Evolutionary conservation across 257 asterid genomes (phyloP).

Genomic region (Solanum sparsipilum): DNA sequence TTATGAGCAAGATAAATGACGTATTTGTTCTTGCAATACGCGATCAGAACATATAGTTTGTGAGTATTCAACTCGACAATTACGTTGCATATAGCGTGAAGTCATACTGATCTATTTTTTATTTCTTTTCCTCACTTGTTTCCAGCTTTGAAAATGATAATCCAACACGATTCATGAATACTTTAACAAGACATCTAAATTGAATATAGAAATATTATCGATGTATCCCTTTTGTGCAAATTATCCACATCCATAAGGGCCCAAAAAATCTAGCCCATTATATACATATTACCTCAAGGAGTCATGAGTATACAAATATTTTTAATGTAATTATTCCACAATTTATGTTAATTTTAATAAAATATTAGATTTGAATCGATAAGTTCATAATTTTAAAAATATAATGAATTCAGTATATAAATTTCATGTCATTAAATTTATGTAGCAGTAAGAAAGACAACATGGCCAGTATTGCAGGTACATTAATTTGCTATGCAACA

Average conservation of each 20-base stretch:
- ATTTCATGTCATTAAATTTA: background rate
- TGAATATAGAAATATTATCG: background rate
- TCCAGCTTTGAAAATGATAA: background rate
- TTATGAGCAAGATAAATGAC: background rate
- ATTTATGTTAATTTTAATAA: background rate
- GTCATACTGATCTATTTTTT: background rate
- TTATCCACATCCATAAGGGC: background rate
- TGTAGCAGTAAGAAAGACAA: background rate
- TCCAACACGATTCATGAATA: background rate
- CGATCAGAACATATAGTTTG: background rate
- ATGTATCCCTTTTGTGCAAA: background rate
- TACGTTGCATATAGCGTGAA: background rate
- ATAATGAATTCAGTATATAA: background rate
- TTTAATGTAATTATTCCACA: background rate
- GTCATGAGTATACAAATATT: background rate
- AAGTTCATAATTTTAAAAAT: background rate
- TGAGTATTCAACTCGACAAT: background rate
- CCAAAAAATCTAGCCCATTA: background rate
- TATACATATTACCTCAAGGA: background rate
- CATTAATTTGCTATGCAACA: background rate
- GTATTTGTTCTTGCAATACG: background rate
- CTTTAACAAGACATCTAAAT: background rate
- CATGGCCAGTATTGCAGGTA: background rate
- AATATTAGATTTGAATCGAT: background rate
- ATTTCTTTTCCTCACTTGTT: background rate